phyloP scores from a whole-genome alignment of 2,329 filamentous ascomycete genomes.

The Diaporthe helianthi region DNA sequence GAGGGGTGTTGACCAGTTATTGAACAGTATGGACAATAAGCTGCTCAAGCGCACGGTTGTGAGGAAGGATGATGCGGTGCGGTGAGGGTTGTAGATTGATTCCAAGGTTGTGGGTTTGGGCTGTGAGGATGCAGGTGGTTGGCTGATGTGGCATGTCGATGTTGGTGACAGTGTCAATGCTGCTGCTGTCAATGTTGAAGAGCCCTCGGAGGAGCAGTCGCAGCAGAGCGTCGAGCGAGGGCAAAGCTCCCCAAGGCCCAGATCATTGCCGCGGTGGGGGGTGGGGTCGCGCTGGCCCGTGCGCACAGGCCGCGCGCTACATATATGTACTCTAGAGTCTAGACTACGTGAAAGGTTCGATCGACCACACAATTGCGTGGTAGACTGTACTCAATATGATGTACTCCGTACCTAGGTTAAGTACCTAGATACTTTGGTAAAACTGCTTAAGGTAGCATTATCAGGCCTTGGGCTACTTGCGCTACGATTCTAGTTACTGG shows the following conservation, averaged over 20 bases:
- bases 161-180: neutral
- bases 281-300: neutral
- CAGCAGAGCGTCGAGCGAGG: conserved; percentile 3
- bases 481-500: no score
- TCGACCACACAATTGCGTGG: neutral
- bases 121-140: neutral
- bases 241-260: conserved; percentile 13
- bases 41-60: neutral
- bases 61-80: neutral
- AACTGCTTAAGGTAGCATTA: no score
- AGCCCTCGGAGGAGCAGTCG: neutral
- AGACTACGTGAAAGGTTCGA: neutral
- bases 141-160: neutral
- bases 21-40: neutral
- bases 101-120: neutral
- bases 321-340: neutral
- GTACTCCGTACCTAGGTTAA: no score
- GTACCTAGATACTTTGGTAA: no score
- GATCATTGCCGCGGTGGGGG: conserved; percentile 10
- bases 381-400: no score
- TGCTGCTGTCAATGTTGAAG: conserved; percentile 12
- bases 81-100: neutral
- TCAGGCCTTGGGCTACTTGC: no score
- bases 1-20: neutral
- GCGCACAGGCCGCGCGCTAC: neutral